These are phyloP conservation scores for Cyclotella sp. DNA, from an alignment of 108 stramenopile species.

Conservation along the genomic window DNA sequence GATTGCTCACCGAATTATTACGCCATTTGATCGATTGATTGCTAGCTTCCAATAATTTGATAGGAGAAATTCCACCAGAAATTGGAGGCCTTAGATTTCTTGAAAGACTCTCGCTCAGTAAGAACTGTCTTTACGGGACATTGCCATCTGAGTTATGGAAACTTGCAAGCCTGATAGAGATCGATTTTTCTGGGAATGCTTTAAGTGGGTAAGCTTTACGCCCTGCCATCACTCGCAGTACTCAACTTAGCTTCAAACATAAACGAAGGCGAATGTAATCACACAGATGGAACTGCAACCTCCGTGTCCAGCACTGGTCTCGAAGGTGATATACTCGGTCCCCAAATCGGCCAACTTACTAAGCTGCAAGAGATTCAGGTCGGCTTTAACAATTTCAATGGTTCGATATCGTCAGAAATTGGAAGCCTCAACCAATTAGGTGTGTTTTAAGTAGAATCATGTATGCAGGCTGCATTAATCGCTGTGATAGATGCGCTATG, in stretches of 20 bases:
- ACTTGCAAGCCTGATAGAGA: not conserved
- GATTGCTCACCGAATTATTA: not conserved
- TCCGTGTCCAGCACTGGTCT: not conserved
- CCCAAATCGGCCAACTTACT: constrained; percentile 6
- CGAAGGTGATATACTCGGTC: not conserved
- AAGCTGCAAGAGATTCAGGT: constrained; percentile 11
- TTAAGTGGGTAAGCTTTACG: not conserved
- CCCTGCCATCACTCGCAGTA: not conserved
- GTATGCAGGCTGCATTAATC: too few relatives aligned
- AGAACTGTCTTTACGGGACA: constrained; percentile 12
- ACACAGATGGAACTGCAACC: not conserved
- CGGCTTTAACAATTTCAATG: constrained; percentile 18
- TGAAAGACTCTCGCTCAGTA: not conserved
- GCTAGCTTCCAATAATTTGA: not conserved
- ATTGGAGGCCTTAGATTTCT: not conserved
- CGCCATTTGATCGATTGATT: not conserved
- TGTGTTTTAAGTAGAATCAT: too few relatives aligned
- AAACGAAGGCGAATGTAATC: not conserved
- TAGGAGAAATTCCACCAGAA: not conserved
- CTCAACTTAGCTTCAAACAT: not conserved
- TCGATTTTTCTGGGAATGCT: not conserved
- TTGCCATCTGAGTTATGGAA: constrained; percentile 24
- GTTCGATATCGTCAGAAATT: not conserved
- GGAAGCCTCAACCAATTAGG: too few relatives aligned
- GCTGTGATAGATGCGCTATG: too few relatives aligned